Evolutionary conservation across 805 yeast genomes (phyloP).

Genomic region (Lipomyces sp.): DNA sequence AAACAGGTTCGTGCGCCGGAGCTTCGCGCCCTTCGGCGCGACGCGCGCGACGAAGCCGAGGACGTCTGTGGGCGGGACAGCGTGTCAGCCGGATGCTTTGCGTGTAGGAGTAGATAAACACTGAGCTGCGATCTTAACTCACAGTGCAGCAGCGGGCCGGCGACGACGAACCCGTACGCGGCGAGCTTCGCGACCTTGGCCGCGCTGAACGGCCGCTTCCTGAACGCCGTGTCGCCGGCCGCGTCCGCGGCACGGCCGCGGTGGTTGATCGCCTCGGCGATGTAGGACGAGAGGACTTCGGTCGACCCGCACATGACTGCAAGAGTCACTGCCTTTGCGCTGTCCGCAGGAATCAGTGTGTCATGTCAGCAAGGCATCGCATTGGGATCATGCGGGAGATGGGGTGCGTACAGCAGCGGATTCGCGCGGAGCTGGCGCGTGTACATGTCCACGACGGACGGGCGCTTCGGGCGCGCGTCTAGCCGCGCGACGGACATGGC

Average conservation of each 20-base stretch:
- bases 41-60: conserved; percentile 1
- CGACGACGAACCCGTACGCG: conserved; percentile 7
- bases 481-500: too few species aligned
- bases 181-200: conserved; percentile 2
- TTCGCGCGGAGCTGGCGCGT: background rate
- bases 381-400: background rate
- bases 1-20: conserved; percentile 4
- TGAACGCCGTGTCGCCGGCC: background rate
- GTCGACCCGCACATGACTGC: conserved; percentile 4
- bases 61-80: background rate
- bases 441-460: background rate
- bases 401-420: conserved; percentile 1
- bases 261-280: conserved; percentile 2
- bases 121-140: too few species aligned
- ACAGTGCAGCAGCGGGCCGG: conserved; percentile 16
- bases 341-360: too few species aligned
- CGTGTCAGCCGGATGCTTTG: too few species aligned
- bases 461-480: too few species aligned
- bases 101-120: too few species aligned
- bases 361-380: background rate
- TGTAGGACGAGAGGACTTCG: conserved; percentile 7
- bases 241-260: background rate
- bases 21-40: background rate
- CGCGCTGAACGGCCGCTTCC: conserved; percentile 1
- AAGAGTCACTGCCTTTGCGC: conserved; percentile 4